Evolutionary conservation across 1,139 yeast genomes (phyloP).

Genomic region (Hyphopichia wangnamkhiaoensis): DNA sequence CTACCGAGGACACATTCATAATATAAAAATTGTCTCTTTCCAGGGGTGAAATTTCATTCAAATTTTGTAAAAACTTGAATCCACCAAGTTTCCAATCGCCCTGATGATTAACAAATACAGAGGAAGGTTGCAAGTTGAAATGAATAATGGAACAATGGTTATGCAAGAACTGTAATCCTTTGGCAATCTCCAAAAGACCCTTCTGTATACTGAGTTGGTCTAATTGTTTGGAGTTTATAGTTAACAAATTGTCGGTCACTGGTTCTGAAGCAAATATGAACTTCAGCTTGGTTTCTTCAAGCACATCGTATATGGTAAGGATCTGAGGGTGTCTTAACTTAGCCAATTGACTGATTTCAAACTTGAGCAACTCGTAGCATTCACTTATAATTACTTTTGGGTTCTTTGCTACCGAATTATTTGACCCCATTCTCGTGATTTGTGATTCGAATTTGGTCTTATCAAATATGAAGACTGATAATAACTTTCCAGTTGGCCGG

Average conservation of each 20-base stretch:
- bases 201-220: constrained; percentile 80
- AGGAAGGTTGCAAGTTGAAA: constrained; percentile 74
- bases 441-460: constrained; percentile 70
- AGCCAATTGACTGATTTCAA: constrained; percentile 67
- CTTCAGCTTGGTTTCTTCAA: constrained; percentile 81
- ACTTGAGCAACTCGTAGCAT: constrained; percentile 41
- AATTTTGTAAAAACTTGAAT: constrained; percentile 60
- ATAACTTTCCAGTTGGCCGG: constrained; percentile 56
- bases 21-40: constrained; percentile 57
- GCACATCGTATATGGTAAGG: constrained; percentile 76
- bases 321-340: constrained; percentile 88
- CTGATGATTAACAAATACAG: constrained; percentile 74
- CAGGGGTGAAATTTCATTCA: constrained; percentile 47
- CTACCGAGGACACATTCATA: constrained; percentile 68
- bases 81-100: constrained; percentile 96
- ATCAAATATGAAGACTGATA: constrained; percentile 86
- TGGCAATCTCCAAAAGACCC: constrained; percentile 77
- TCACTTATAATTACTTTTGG: constrained; percentile 41
- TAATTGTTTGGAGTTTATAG: constrained; percentile 41
- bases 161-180: constrained; percentile 82
- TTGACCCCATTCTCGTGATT: constrained; percentile 53
- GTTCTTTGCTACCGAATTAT: constrained; percentile 37
- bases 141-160: constrained; percentile 75
- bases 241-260: constrained; percentile 59
- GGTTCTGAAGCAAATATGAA: constrained; percentile 85